Conservation (phyloP, 352 stramenopile genomes). For the Thraustochytrium striatum region DNA sequence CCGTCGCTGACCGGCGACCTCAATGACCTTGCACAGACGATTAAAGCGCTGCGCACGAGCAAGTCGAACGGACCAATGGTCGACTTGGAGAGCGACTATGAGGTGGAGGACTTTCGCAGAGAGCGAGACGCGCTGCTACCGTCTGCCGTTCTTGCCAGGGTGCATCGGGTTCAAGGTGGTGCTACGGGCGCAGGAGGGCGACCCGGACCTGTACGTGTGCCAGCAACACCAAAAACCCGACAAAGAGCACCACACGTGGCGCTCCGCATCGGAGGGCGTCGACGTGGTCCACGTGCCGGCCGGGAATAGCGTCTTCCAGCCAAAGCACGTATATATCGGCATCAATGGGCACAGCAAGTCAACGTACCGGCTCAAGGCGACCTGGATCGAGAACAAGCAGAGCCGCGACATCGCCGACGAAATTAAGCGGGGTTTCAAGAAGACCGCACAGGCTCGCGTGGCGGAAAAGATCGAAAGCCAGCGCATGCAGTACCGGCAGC, state of each 20-base stretch:
- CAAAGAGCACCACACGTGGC: constrained; percentile 39
- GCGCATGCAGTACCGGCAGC: too few species aligned
- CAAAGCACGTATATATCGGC: not conserved
- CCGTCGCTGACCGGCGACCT: constrained; percentile 9
- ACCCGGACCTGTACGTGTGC: constrained; percentile 39
- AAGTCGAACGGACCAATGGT: not conserved
- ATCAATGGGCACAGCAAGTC: constrained; percentile 34
- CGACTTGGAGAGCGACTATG: constrained; percentile 33
- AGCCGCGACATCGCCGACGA: not conserved
- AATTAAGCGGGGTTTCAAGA: not conserved
- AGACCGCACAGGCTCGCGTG: not conserved
- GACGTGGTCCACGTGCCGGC: constrained; percentile 32
- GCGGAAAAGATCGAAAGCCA: constrained; percentile 28
- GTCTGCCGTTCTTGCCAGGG: constrained; percentile 1
- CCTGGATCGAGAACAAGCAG: constrained; percentile 28
- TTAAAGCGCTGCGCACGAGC: constrained; percentile 10
- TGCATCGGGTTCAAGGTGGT: constrained; percentile 41
- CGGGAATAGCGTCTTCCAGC: not conserved
- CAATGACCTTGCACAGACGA: not conserved
- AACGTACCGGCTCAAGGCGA: constrained; percentile 6
- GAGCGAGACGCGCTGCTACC: constrained; percentile 20
- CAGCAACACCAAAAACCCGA: constrained; percentile 27
- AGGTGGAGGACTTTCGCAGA: constrained; percentile 16
- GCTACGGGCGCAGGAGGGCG: constrained; percentile 11
- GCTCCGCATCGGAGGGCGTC: constrained; percentile 23